Evolutionary conservation across 1,284 basidiomycete genomes (phyloP).

Genomic region (Leucoagaricus sp.): DNA sequence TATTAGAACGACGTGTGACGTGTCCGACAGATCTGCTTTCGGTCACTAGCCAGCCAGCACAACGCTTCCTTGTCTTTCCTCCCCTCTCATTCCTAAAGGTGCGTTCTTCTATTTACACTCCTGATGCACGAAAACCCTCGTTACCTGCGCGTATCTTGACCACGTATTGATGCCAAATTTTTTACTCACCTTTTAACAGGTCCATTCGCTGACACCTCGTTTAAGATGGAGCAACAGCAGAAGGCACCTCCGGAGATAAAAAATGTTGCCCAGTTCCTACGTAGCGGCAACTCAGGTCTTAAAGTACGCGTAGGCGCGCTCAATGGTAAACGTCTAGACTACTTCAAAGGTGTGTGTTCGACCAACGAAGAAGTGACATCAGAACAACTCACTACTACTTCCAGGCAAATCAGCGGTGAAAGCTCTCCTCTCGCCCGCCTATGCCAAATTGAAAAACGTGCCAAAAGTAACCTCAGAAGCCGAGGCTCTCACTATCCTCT

Average conservation of each 20-base stretch:
- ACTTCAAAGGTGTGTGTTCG: constrained; percentile 86
- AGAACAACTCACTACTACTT: neutral
- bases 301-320: constrained; percentile 90
- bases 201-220: neutral
- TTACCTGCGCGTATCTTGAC: neutral
- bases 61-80: constrained; percentile 14
- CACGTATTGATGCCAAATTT: neutral
- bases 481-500: constrained; percentile 75
- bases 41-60: constrained; percentile 16
- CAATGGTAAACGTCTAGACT: constrained; percentile 94
- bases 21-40: constrained; percentile 8
- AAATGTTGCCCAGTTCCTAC: constrained; percentile 83
- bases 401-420: constrained; percentile 92
- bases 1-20: constrained; percentile 13
- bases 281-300: constrained; percentile 83
- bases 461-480: constrained; percentile 77
- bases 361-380: neutral
- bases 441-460: constrained; percentile 85
- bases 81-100: constrained; percentile 3
- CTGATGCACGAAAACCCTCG: neutral
- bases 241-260: constrained; percentile 77
- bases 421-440: constrained; percentile 88
- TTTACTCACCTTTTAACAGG: neutral
- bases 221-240: constrained; percentile 64
- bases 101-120: neutral